Evolutionary conservation across 176 grass and related monocot genomes (phyloP).

Genomic region (Ananas comosus): DNA sequence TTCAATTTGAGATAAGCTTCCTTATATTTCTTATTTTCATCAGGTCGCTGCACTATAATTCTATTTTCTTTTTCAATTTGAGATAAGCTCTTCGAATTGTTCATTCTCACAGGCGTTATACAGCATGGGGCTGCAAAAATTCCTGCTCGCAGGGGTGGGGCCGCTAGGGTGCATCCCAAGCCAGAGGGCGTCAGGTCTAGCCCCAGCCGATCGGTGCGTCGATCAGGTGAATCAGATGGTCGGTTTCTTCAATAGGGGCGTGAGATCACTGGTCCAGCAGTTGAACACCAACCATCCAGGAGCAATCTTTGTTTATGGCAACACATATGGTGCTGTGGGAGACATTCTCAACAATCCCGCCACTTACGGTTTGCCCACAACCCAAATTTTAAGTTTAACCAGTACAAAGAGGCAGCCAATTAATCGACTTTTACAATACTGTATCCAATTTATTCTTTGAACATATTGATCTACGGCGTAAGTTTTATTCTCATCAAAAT

Average conservation of each 20-base stretch:
- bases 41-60: no score
- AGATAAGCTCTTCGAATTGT: no score
- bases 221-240: constrained; percentile 43
- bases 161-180: constrained; percentile 43
- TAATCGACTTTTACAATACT: no score
- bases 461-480: no score
- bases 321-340: constrained; percentile 35
- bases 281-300: constrained; percentile 39
- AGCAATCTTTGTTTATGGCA: constrained; percentile 29
- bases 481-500: no score
- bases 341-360: constrained; percentile 26
- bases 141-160: constrained; percentile 28
- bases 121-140: constrained; percentile 32
- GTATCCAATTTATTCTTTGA: no score
- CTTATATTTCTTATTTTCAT: no score
- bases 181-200: constrained; percentile 19
- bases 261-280: constrained; percentile 41
- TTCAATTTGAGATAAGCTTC: no score
- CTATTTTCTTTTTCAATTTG: no score
- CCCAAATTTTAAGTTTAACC: background rate
- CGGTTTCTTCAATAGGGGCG: constrained; percentile 35
- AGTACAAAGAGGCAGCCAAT: no score
- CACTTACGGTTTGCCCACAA: constrained; percentile 10
- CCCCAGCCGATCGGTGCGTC: constrained; percentile 13
- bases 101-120: constrained; percentile 20